These are phyloP conservation scores for Gastrodia elata DNA, from an alignment of 106 monocot genomes.

Conservation along the genomic window DNA sequence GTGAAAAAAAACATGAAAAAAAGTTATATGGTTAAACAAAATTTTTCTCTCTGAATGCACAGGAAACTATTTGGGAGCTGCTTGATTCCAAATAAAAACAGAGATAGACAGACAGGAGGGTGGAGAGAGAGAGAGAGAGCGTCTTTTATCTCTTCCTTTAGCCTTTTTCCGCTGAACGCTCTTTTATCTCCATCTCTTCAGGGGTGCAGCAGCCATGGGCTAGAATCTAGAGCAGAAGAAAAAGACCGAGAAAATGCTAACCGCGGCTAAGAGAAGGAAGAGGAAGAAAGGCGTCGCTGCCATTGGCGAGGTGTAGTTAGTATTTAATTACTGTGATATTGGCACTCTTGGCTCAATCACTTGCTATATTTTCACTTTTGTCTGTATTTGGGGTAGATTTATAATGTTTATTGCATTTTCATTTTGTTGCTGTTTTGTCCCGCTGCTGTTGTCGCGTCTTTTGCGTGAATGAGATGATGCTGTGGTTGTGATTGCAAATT, in stretches of 20 bases:
- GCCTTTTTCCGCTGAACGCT: neutral
- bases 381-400: neutral
- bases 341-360: slow-evolving; percentile 4
- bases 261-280: neutral
- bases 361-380: neutral
- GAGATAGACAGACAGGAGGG: neutral
- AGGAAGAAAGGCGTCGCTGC: too few species aligned
- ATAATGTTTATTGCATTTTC: neutral
- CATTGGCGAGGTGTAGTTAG: neutral
- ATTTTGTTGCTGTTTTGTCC: neutral
- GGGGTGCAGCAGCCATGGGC: too few species aligned
- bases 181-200: slow-evolving; percentile 1
- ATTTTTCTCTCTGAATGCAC: too few species aligned
- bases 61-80: too few species aligned
- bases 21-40: neutral
- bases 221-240: neutral
- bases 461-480: neutral
- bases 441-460: neutral
- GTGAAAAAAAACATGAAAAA: neutral
- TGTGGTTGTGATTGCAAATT: too few species aligned
- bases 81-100: too few species aligned
- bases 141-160: neutral
- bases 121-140: neutral
- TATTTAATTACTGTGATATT: too few species aligned
- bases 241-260: too few species aligned